Base-by-base conservation (phyloP, 202 grass and related monocot genomes). In the Digitaria exilis region DNA sequence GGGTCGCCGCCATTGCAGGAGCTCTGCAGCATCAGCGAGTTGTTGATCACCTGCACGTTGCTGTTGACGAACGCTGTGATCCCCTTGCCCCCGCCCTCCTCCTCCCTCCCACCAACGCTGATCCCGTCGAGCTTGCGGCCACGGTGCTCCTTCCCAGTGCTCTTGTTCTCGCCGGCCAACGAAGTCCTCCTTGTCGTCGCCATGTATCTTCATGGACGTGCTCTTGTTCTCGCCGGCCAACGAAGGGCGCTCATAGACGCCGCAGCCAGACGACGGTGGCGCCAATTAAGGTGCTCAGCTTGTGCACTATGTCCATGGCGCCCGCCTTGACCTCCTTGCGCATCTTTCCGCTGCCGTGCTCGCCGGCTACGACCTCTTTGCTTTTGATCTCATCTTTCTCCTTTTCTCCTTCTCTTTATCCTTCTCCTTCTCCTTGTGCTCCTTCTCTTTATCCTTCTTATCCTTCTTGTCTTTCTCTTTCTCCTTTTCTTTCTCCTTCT, bases 21-120 rank as follows among this genome's bases (percentile, higher is more conserved):
- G 78, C 90, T 90, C 25, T 91, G 87, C 34, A 88, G 45, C 66
- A 98, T 7, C 56, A 95, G 52, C 30, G 95, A 98, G 87, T 95
- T 98, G 84, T 39, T 98, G 87, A 92, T 86, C 79, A 86, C 81
- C 71, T 97, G 94, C 51, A 97, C 94, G 72, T 97, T 97, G 79
- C 89, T 94, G 64, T 94, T 97, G n/a, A 97, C 64, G 11, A 75
- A 85, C 26, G 87, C 78, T 32, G 71, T 65, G 19, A 82, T 17
- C 29, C 74, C 66, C 48, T 52, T 86, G 29, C n/a, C n/a, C n/a
- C 65, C n/a, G 59, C 73, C 88, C 17, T 26, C 34, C 4, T 49
- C 67, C 57, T 55, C 72, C 28, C 45, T 75, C 9, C 41, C 63
- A 0, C 14, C 69, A 2, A 21, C 77, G n/a, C 65, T 31, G n/a